These are phyloP conservation scores for Funneliformis caledonium DNA, from an alignment of 371 early-diverging fungal species.

Conservation along the genomic window DNA sequence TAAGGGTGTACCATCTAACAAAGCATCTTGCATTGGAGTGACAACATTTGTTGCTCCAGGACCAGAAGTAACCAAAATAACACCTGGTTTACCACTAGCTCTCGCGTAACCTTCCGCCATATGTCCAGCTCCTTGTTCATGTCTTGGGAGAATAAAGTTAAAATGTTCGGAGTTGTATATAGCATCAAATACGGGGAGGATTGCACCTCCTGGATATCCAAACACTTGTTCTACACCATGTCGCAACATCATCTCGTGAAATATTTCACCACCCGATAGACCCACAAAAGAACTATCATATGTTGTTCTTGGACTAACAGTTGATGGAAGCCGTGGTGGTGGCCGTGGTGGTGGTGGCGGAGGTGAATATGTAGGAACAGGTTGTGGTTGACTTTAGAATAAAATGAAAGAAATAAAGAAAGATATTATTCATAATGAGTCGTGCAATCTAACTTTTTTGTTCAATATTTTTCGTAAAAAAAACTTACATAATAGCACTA, in stretches of 20 bases:
- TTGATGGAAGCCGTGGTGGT: conserved; percentile 41
- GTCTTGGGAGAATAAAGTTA: conserved; percentile 92
- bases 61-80: conserved; percentile 94
- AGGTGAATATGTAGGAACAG: conserved; percentile 36
- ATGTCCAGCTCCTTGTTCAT: conserved; percentile 98
- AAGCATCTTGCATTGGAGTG: conserved; percentile 97
- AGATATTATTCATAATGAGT: neutral
- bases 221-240: conserved; percentile 92
- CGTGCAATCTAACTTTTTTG: neutral
- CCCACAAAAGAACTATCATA: conserved; percentile 86
- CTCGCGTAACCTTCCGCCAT: conserved; percentile 98
- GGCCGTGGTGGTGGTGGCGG: conserved; percentile 44
- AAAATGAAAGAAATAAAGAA: neutral
- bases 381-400: neutral
- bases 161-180: conserved; percentile 95
- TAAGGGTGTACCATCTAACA: conserved; percentile 93
- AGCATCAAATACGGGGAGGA: conserved; percentile 96
- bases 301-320: conserved; percentile 40
- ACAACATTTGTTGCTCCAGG: conserved; percentile 98
- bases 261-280: conserved; percentile 97
- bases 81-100: conserved; percentile 92
- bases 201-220: conserved; percentile 98
- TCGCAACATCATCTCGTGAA: conserved; percentile 97
- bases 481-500: conserved; percentile 35
- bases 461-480: neutral